Evolutionary conservation across 2,329 filamentous ascomycete species (phyloP), one percentile per base, ranked within the genome.

Genomic region (Podosphaera fusca): DNA sequence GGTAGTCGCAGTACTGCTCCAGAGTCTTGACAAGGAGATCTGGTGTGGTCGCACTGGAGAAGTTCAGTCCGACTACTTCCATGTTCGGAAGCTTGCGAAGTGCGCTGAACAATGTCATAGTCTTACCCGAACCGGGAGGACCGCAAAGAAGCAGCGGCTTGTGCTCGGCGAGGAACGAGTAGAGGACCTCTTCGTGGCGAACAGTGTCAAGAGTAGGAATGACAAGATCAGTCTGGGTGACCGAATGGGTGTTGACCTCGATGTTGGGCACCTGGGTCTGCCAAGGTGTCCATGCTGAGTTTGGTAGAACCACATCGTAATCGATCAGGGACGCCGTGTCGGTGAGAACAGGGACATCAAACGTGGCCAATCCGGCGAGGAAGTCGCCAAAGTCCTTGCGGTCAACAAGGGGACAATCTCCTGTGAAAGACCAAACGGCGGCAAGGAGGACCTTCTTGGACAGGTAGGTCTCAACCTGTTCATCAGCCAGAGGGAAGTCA

Each of bases 1-100:
- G 94, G 73, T 99, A 98, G 71, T 98, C 92, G 71, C 92, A 99
- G 70, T 98, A 95, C 69, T 98, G 94, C 72, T 98, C 92, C 63
- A 99, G 95, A 0, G 94, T 98, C 76, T 98, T 98, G 74, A 98
- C 88, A 60, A 99, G 79, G 34, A 99, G 80, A 69, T 98, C 94
- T 0, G 92, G 94, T 0, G 92, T 98, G 0, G 94, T 99, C 1
- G 92, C 94, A 64, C 92, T 98, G 3, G 94, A 98, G 70, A 99
- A 98, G 71, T 99, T 99, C 68, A 99, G 86, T 54, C 92, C 92
- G 35, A 98, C 94, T 58, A 95, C 88, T 70, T 98, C 92, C 89
- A 98, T 95, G 68, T 95, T 95, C 2, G 90, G 90, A 58, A 98
- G 75, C 70, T 98, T 98, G 61, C 92, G 84, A 56, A 99, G 79